These are phyloP conservation scores for Pseudotsuga menziesii DNA, from an alignment of 75 land plant species.

Conservation along the genomic window DNA sequence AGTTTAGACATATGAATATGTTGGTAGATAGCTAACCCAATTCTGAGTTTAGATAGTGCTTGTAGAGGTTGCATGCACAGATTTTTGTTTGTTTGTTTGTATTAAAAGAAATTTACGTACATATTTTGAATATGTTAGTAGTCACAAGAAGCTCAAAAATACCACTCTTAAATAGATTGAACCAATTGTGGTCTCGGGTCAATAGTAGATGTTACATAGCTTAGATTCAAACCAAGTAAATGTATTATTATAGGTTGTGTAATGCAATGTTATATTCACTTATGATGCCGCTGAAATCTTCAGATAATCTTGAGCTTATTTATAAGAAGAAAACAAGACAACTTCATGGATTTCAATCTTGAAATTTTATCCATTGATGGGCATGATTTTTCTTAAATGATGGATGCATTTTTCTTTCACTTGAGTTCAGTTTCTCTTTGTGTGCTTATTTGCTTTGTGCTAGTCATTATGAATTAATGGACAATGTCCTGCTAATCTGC, in stretches of 20 bases:
- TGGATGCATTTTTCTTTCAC: background rate
- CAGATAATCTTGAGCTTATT: background rate
- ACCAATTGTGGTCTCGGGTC: background rate
- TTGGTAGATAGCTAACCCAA: background rate
- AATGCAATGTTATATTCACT: background rate
- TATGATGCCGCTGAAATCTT: background rate
- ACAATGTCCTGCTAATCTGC: too few species aligned
- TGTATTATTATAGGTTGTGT: background rate
- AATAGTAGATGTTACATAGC: background rate
- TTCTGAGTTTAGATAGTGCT: background rate
- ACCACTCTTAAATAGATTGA: background rate
- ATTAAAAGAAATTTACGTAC: background rate
- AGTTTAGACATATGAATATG: too few species aligned
- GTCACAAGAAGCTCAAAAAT: background rate
- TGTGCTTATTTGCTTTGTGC: too few species aligned
- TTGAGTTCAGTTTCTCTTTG: background rate
- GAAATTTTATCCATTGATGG: background rate
- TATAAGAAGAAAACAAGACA: background rate
- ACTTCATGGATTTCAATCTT: background rate
- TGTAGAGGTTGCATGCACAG: background rate
- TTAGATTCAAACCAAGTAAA: background rate
- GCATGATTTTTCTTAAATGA: background rate
- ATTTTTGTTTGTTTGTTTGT: background rate
- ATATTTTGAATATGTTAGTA: background rate
- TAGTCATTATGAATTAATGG: too few species aligned